Base-by-base conservation (phyloP, 768 basidiomycete genomes). In the Mycena capillaripes region DNA sequence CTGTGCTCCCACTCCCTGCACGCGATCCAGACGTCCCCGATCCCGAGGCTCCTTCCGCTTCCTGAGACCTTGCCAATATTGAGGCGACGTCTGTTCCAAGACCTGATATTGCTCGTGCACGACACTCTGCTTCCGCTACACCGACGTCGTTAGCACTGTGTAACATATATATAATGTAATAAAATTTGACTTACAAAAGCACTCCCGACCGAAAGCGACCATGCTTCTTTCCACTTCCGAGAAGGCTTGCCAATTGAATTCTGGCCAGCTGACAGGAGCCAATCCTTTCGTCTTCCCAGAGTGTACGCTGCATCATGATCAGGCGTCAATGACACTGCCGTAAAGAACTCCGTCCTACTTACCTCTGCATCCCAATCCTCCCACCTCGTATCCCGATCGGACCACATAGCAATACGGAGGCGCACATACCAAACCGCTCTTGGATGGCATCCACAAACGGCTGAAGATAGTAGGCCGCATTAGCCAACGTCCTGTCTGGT, bases 251-350 rank as follows among this genome's bases (percentile, higher is more conserved):
- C 19, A 38, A 40, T 69, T 50, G 27, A 16, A 44, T 11, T n/a
- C 12, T 0, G 67, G 67, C 67, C 67, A 69, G 10, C 53, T 69
- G 23, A 30, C 3, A 8, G 59, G 50, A 4, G 29, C 67, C 4
- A 61, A 5, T 6, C 67, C 67, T 8, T 48, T 61, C 9, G 59
- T 69, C 21, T 16, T 17, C 7, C 67, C 67, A 1, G 67, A 17
- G n/a, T 69, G 67, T 2, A 69, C 67, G n/a, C 67, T 69, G n/a
- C 17, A n/a, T n/a, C n/a, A n/a, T n/a, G n/a, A 42, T n/a, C 34
- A 40, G 10, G 42, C 21, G 30, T 65, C 36, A 60, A 11, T 40
- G 14, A 23, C 6, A 17, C 38, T 44, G 44, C 46, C 21, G 46
- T 48, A 23, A 23, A 23, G 11, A 6, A 9, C 46, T 23, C n/a